phyloP scores from a whole-genome alignment of 2,329 filamentous ascomycete genomes.

The Anisogramma anomala region DNA sequence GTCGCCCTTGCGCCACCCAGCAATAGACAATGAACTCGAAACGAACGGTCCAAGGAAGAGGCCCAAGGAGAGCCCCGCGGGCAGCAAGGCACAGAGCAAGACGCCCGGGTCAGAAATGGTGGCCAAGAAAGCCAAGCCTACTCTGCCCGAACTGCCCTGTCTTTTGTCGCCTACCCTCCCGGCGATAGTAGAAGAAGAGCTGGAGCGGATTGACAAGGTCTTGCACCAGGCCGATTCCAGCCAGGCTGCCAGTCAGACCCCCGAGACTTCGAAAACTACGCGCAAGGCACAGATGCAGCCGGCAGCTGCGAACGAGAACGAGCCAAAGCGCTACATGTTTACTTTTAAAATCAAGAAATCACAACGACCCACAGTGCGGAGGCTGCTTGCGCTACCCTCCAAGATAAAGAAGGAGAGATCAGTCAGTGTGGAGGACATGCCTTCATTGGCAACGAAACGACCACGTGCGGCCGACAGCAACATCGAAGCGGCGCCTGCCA shows the following conservation, averaged over 20 bases:
- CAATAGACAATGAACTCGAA: conserved; percentile 29
- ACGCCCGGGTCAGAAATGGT: conserved; percentile 20
- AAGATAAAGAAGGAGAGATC: conserved; percentile 31
- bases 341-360: conserved; percentile 38
- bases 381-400: conserved; percentile 35
- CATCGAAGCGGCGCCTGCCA: conserved; percentile 25
- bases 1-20: conserved; percentile 37
- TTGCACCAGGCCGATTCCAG: conserved; percentile 18
- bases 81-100: conserved; percentile 18
- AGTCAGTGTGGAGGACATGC: conserved; percentile 30
- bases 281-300: conserved; percentile 27
- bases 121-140: conserved; percentile 27
- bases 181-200: conserved; percentile 36
- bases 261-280: conserved; percentile 23
- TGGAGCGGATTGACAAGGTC: conserved; percentile 27
- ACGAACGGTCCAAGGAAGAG: conserved; percentile 19
- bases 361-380: conserved; percentile 21
- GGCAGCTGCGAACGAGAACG: conserved; percentile 22
- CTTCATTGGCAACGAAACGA: conserved; percentile 36
- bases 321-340: conserved; percentile 26
- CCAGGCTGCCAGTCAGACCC: conserved; percentile 17
- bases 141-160: conserved; percentile 31
- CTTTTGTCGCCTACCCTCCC: conserved; percentile 47
- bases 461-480: conserved; percentile 29
- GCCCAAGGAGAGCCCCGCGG: conserved; percentile 24